Conservation (phyloP, 1,284 basidiomycete species). For the Schizopora paradoxa region DNA sequence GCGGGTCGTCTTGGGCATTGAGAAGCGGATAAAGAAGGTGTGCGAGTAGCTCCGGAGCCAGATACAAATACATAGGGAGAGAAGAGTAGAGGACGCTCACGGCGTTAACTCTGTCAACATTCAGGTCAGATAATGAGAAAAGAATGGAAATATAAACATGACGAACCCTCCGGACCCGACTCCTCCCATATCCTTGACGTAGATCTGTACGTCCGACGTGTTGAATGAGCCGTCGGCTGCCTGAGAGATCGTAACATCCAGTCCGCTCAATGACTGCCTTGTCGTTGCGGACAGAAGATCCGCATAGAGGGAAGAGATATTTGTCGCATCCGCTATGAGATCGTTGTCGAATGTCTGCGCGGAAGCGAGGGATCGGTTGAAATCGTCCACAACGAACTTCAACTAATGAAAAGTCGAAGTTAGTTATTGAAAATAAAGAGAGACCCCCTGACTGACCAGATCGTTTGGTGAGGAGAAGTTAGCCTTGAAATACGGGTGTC, state of each 20-base stretch:
- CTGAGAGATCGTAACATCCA: slow-evolving; percentile 34
- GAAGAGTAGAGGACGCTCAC: slow-evolving; percentile 44
- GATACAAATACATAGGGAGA: slow-evolving; percentile 40
- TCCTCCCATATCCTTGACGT: slow-evolving; percentile 13
- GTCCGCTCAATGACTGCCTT: slow-evolving; percentile 35
- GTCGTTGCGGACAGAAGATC: slow-evolving; percentile 35
- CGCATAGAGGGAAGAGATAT: slow-evolving; percentile 32
- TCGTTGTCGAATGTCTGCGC: slow-evolving; percentile 33
- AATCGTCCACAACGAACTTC: slow-evolving; percentile 35
- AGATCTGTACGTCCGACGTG: slow-evolving; percentile 19
- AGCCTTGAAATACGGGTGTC: slow-evolving; percentile 30
- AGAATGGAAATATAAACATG: no score
- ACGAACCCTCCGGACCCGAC: slow-evolving; percentile 10
- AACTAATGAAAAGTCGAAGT: slow-evolving; percentile 28
- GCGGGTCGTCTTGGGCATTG: slow-evolving; percentile 31
- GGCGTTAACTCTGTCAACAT: slow-evolving; percentile 34
- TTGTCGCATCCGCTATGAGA: slow-evolving; percentile 27
- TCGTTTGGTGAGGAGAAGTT: slow-evolving; percentile 17
- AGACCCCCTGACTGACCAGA: slow-evolving; percentile 15
- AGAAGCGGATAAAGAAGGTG: slow-evolving; percentile 41
- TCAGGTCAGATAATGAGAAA: no score
- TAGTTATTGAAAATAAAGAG: not conserved
- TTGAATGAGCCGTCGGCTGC: slow-evolving; percentile 25
- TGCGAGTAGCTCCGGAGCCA: slow-evolving; percentile 37
- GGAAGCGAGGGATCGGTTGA: slow-evolving; percentile 26